Evolutionary conservation across 2,329 filamentous ascomycete species (phyloP).

Genomic region (Pseudogymnoascus sp.): DNA sequence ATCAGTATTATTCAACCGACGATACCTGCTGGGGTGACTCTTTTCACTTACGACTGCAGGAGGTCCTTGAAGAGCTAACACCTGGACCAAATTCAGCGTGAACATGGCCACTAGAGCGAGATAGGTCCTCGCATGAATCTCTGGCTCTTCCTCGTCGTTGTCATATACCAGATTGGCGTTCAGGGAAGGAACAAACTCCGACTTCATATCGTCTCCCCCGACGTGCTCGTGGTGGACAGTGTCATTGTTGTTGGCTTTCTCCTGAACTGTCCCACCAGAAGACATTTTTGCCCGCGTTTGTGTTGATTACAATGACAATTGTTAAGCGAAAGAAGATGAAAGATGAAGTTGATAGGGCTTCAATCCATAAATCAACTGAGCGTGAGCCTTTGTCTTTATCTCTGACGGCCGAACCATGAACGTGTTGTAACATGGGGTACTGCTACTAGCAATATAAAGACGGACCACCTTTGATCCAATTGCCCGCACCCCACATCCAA

Average conservation of each 20-base stretch:
- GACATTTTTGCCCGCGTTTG: background rate
- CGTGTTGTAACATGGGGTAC: background rate
- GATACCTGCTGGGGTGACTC: background rate
- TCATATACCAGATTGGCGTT: background rate
- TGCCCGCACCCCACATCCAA: background rate
- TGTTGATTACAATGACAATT: background rate
- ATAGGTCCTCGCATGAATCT: conserved; percentile 11
- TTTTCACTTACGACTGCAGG: conserved; percentile 12
- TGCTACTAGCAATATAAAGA: background rate
- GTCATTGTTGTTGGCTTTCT: background rate
- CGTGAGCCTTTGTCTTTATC: background rate
- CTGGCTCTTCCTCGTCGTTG: conserved; percentile 11
- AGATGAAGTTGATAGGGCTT: background rate
- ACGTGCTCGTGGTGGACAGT: conserved; percentile 9
- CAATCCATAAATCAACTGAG: background rate
- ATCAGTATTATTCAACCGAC: background rate
- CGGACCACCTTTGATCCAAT: background rate
- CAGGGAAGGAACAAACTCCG: background rate
- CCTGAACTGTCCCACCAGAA: background rate
- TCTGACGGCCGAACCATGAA: no score
- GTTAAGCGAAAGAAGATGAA: background rate
- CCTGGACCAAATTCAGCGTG: conserved; percentile 10
- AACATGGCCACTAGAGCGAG: conserved; percentile 12
- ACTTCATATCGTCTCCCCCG: conserved; percentile 54
- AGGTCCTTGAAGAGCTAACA: conserved; percentile 12